Evolutionary conservation across 2,329 filamentous ascomycete species (phyloP).

Genomic region (Curvularia hawaiiensis): DNA sequence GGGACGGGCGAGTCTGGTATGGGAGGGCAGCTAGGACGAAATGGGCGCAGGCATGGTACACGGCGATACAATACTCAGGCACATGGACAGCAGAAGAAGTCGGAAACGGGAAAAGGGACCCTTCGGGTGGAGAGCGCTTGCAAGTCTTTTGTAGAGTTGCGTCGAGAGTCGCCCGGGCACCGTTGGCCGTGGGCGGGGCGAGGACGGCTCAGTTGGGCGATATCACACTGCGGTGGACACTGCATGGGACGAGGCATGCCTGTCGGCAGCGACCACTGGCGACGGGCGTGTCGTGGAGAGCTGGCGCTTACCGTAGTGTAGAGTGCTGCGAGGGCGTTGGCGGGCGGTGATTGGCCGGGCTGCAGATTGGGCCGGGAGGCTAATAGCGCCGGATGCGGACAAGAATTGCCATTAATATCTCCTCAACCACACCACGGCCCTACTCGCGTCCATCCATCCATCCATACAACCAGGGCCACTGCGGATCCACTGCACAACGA

Average conservation of each 20-base stretch:
- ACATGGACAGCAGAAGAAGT: constrained; percentile 31
- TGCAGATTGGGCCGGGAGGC: constrained; percentile 20
- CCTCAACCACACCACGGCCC: constrained; percentile 19
- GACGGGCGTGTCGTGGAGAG: constrained; percentile 28
- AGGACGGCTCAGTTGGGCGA: constrained; percentile 22
- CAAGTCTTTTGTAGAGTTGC: constrained; percentile 49
- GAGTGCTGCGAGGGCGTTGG: constrained; percentile 34
- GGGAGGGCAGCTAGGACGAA: constrained; percentile 28
- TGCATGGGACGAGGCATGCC: constrained; percentile 42
- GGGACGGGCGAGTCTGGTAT: constrained; percentile 20
- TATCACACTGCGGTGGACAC: constrained; percentile 32
- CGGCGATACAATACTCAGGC: constrained; percentile 33
- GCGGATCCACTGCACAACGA: constrained; percentile 14
- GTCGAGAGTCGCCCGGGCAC: constrained; percentile 27
- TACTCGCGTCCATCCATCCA: too few relatives aligned
- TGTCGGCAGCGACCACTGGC: constrained; percentile 37
- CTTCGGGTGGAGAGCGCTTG: constrained; percentile 51
- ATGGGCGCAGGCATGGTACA: constrained; percentile 39
- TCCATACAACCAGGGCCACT: constrained; percentile 15
- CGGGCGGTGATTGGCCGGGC: constrained; percentile 37
- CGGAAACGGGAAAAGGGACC: constrained; percentile 46
- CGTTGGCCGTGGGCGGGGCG: constrained; percentile 37
- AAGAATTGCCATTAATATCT: constrained; percentile 43
- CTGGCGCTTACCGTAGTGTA: constrained; percentile 45
- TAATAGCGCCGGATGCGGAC: constrained; percentile 35